phyloP scores from a whole-genome alignment of 1,284 basidiomycete species.

The Melampsora medusae region DNA sequence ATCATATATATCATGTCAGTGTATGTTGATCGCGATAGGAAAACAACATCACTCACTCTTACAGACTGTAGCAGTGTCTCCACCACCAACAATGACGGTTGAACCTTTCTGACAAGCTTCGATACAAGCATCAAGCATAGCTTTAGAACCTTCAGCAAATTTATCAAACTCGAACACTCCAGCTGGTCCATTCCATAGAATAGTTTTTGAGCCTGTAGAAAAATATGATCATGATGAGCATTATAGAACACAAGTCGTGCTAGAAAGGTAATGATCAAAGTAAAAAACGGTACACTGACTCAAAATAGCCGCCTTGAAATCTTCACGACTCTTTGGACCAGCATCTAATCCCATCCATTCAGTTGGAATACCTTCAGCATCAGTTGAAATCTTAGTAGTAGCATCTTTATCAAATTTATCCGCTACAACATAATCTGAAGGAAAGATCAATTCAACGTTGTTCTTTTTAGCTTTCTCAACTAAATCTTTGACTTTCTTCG shows the following conservation, averaged over 20 bases:
- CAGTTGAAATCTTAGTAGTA: slow-evolving; percentile 72
- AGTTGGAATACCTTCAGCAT: slow-evolving; percentile 81
- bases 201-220: slow-evolving; percentile 70
- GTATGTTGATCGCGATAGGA: neutral
- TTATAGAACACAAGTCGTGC: slow-evolving; percentile 4
- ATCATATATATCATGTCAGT: neutral
- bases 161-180: slow-evolving; percentile 96
- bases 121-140: slow-evolving; percentile 80
- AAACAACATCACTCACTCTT: slow-evolving; percentile 33
- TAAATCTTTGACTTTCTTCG: slow-evolving; percentile 78
- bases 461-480: slow-evolving; percentile 91
- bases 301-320: slow-evolving; percentile 36
- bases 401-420: slow-evolving; percentile 95
- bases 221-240: slow-evolving; percentile 13
- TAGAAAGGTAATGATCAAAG: slow-evolving; percentile 63
- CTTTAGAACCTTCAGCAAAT: slow-evolving; percentile 81
- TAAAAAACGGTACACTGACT: slow-evolving; percentile 9
- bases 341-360: slow-evolving; percentile 87
- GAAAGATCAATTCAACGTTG: slow-evolving; percentile 92
- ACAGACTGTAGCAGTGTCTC: slow-evolving; percentile 53
- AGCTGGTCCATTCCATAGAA: slow-evolving; percentile 97
- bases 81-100: slow-evolving; percentile 75
- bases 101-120: slow-evolving; percentile 82
- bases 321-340: slow-evolving; percentile 44
- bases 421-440: slow-evolving; percentile 88